Percentiles rank a stretch among this genome's conserved stretches.
These are phyloP conservation scores for Triticum dicoccoides DNA, from an alignment of 176 grass and related monocot genomes.

Conservation along the genomic window DNA sequence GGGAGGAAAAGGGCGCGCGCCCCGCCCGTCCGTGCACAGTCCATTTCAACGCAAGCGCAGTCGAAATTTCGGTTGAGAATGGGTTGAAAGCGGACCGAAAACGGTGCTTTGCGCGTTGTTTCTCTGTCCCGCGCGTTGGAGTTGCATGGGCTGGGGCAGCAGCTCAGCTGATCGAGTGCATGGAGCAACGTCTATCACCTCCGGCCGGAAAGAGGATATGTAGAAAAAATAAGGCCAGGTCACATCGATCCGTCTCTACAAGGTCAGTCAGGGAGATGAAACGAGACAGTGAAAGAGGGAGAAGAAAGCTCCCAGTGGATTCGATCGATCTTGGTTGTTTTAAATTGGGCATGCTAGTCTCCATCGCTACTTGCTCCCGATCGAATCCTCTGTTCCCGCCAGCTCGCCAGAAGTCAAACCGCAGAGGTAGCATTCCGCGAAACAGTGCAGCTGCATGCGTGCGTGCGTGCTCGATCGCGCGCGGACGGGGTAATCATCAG, in stretches of 20 bases:
- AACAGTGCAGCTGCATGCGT: slow-evolving; percentile 1
- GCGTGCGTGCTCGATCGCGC: neutral
- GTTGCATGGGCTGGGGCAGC: neutral
- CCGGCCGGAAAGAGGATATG: neutral
- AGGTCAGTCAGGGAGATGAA: neutral
- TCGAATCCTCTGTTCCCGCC: neutral
- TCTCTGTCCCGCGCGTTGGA: no score
- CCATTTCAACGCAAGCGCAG: no score
- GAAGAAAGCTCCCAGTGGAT: neutral
- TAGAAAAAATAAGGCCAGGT: neutral
- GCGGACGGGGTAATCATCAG: slow-evolving; percentile 1
- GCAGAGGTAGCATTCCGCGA: neutral
- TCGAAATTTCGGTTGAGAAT: no score
- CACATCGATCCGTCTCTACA: neutral
- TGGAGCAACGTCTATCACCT: neutral
- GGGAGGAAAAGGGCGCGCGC: no score
- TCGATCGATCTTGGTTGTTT: neutral
- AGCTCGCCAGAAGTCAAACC: neutral
- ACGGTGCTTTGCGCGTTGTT: no score
- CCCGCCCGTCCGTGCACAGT: no score
- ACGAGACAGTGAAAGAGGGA: neutral
- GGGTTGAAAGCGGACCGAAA: no score
- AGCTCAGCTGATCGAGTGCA: neutral
- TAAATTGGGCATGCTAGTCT: slow-evolving; percentile 3
- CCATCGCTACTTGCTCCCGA: neutral